Percentiles rank a stretch among this genome's conserved stretches.
These are phyloP conservation scores for Taiwanofungus camphoratus DNA, from an alignment of 1,284 basidiomycete genomes.

Conservation along the genomic window DNA sequence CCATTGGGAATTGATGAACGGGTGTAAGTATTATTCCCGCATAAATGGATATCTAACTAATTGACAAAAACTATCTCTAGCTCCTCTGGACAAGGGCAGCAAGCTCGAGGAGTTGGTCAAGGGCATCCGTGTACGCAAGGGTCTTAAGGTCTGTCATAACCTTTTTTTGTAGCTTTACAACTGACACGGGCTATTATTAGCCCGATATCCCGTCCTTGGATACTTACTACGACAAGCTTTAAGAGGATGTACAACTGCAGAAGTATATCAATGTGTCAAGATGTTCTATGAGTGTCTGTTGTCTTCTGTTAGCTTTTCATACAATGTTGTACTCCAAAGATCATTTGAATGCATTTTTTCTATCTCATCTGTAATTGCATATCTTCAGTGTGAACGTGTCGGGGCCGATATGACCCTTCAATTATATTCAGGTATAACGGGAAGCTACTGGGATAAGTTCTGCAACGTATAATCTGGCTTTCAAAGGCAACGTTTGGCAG, in stretches of 20 bases:
- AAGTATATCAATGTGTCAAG: conserved; percentile 21
- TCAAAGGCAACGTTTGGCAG: too few relatives aligned
- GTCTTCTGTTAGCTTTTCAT: conserved; percentile 19
- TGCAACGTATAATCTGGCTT: too few relatives aligned
- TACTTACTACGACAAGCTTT: conserved; percentile 85
- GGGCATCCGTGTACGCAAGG: conserved; percentile 86
- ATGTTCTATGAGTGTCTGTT: conserved; percentile 22
- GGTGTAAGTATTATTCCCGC: conserved; percentile 45
- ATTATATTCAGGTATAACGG: too few relatives aligned
- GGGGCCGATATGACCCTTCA: too few relatives aligned
- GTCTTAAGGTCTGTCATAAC: conserved; percentile 67
- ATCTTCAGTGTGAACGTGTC: neutral
- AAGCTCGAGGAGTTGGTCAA: conserved; percentile 87
- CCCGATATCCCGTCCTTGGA: conserved; percentile 84
- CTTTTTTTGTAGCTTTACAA: neutral
- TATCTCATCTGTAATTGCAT: conserved; percentile 3
- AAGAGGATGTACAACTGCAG: conserved; percentile 24
- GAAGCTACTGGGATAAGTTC: too few relatives aligned
- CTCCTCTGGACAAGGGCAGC: conserved; percentile 78
- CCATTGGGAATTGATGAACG: conserved; percentile 84
- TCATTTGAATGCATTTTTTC: conserved; percentile 15
- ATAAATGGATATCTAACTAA: conserved; percentile 19
- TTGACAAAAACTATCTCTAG: conserved; percentile 28
- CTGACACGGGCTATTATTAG: conserved; percentile 31
- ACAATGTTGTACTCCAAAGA: conserved; percentile 24